phyloP scores from a whole-genome alignment of 805 yeast species.

The Ogataea neopini region DNA sequence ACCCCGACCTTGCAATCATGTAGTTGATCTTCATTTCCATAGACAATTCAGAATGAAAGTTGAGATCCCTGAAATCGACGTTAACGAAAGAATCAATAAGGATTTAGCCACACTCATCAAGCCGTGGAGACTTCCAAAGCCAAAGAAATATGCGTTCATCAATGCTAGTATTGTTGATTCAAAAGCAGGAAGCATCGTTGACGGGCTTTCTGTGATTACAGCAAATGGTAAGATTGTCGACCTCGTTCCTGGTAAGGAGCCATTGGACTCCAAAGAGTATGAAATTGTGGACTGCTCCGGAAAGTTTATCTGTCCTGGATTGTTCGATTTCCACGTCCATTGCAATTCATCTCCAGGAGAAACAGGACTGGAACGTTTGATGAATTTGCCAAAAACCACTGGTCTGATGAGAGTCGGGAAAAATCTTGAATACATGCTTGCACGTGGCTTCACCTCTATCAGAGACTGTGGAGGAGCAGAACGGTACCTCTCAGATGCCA shows the following conservation, averaged over 20 bases:
- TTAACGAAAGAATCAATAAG: slow-evolving; percentile 29
- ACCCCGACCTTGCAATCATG: too few relatives aligned
- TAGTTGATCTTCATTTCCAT: too few relatives aligned
- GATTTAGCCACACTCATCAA: slow-evolving; percentile 21
- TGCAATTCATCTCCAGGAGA: slow-evolving; percentile 30
- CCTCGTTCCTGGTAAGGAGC: slow-evolving; percentile 3
- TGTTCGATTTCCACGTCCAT: slow-evolving; percentile 33
- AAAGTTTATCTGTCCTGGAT: slow-evolving; percentile 30
- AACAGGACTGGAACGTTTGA: slow-evolving; percentile 19
- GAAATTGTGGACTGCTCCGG: slow-evolving; percentile 28
- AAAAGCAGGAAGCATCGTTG: slow-evolving; percentile 15
- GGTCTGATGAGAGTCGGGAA: slow-evolving; percentile 27
- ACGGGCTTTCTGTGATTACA: slow-evolving; percentile 21
- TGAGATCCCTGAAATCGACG: slow-evolving; percentile 21
- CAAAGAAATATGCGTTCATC: slow-evolving; percentile 22
- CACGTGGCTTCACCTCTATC: slow-evolving; percentile 30
- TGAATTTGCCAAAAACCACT: slow-evolving; percentile 23
- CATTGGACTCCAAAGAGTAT: slow-evolving; percentile 8
- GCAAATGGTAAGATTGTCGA: slow-evolving; percentile 23
- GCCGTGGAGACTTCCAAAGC: slow-evolving; percentile 31
- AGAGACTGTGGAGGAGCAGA: slow-evolving; percentile 33
- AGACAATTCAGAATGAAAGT: background rate
- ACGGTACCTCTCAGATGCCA: slow-evolving; percentile 24
- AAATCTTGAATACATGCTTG: slow-evolving; percentile 23
- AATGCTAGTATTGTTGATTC: slow-evolving; percentile 27